These are phyloP conservation scores for Knoxia roxburghii DNA, from an alignment of 257 asterid genomes.

Conservation along the genomic window DNA sequence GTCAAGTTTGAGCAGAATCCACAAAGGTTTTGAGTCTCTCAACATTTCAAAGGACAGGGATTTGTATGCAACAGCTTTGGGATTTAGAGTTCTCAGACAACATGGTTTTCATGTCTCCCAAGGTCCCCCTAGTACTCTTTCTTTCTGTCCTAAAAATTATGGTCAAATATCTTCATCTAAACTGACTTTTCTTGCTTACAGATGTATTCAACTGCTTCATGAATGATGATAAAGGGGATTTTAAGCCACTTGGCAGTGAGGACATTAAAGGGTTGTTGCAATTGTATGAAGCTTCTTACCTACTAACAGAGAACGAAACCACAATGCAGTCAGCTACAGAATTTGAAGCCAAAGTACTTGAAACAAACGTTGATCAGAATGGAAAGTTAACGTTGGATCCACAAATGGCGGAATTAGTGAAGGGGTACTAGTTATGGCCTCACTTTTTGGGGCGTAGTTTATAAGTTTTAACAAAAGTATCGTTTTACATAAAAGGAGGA, in stretches of 20 bases:
- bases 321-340: slow-evolving; percentile 23
- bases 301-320: slow-evolving; percentile 12
- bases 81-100: slow-evolving; percentile 23
- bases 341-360: slow-evolving; percentile 7
- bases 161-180: no score
- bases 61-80: slow-evolving; percentile 14
- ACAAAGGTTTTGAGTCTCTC: not conserved
- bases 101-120: slow-evolving; percentile 11
- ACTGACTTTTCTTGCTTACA: not conserved
- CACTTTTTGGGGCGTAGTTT: no score
- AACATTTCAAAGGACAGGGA: not conserved
- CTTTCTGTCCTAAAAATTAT: no score
- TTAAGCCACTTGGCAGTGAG: not conserved
- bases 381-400: not conserved
- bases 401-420: not conserved
- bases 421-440: no score
- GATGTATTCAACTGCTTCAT: slow-evolving; percentile 24
- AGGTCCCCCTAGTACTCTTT: not conserved
- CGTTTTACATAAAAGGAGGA: no score
- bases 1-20: not conserved
- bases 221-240: slow-evolving; percentile 20
- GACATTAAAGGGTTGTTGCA: slow-evolving; percentile 18
- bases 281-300: slow-evolving; percentile 33
- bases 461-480: no score
- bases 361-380: not conserved